Base-by-base conservation (phyloP, 495 filamentous ascomycete genomes). In the Astrothelium macrocarpum region DNA sequence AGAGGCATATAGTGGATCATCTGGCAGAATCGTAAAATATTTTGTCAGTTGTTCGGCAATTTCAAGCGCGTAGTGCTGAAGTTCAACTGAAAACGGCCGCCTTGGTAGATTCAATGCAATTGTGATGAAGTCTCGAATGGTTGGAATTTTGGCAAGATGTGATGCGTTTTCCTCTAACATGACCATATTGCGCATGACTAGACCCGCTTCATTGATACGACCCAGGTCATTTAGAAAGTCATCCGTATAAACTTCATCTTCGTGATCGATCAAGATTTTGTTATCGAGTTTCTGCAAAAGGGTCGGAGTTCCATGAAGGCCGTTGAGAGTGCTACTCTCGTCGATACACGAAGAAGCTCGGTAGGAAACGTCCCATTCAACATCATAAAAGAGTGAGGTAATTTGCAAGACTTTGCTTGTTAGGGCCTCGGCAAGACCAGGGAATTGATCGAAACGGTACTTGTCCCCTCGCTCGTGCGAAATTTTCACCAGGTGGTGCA, bases 381-480 rank as follows among this genome's bases (percentile, higher is more conserved):
- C 82, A 34, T 90, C 79, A 67, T 90, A 93, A 74, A 89, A 93
- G 2, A 95, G 75, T 25, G 78, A 80, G 61, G 85, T 85, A 43
- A 94, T 78, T 58, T 88, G 83, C 23, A 95, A 78, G 4, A 88
- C 84, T 70, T 91, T 93, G 67, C 89, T 86, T 67, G 96, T 87
- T 28, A 99, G 79, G 14, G 88, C 88, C 71, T 97, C 94, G 1
- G 90, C 90, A 39, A 99, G 79, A 34, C 90, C 85, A n/a, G 88
- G 86, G 70, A 96, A 97, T 2, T 86, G 85, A 63, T 96, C 92
- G 64, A 96, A 96, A 66, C 89, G 88, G 74, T 95, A 96, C 71
- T 96, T 96, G 71, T 97, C 95, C 32, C 92, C 93, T 32, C 90
- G 82, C 72, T 97, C 92, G 62, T 89, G 91, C 0, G 92, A 96